These are phyloP conservation scores for Venturia oleaginea DNA, from an alignment of 2,329 filamentous ascomycete species.

Conservation along the genomic window DNA sequence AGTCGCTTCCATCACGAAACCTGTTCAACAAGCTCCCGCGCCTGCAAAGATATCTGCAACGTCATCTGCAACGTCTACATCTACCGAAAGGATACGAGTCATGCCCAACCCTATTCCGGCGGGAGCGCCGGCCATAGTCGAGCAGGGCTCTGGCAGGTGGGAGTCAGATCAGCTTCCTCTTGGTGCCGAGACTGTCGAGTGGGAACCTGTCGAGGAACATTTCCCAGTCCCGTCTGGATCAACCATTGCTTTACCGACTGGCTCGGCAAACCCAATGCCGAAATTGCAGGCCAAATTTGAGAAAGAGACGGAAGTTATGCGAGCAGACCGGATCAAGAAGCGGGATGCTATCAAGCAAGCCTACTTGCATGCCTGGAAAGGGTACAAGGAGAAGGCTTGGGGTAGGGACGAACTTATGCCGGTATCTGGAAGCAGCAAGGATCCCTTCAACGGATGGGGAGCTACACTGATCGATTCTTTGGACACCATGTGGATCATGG, in stretches of 20 bases:
- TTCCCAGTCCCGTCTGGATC: constrained; percentile 66
- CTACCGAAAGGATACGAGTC: constrained; percentile 5
- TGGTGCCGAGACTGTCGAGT: constrained; percentile 45
- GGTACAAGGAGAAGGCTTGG: constrained; percentile 74
- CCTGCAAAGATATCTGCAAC: not conserved
- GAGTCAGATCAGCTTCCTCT: constrained; percentile 17
- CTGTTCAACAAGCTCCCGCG: constrained; percentile 11
- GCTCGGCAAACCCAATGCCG: constrained; percentile 59
- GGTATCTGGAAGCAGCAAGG: constrained; percentile 54
- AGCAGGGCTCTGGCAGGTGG: constrained; percentile 18
- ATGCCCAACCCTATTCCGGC: constrained; percentile 8
- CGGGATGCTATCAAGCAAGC: constrained; percentile 61
- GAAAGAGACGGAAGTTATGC: constrained; percentile 29
- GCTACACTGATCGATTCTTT: constrained; percentile 73
- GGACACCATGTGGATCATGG: constrained; percentile 68
- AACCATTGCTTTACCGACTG: constrained; percentile 67
- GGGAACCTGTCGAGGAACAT: constrained; percentile 64
- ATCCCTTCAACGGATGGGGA: constrained; percentile 88
- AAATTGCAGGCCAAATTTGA: constrained; percentile 66
- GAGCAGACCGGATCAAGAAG: constrained; percentile 56
- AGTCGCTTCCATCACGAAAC: constrained; percentile 7
- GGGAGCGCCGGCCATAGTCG: constrained; percentile 4
- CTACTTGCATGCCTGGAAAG: constrained; percentile 70
- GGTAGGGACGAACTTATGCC: constrained; percentile 80
- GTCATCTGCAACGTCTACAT: constrained; percentile 3